Base-by-base conservation (phyloP, 768 basidiomycete species). In the Tulasnella sp. region DNA sequence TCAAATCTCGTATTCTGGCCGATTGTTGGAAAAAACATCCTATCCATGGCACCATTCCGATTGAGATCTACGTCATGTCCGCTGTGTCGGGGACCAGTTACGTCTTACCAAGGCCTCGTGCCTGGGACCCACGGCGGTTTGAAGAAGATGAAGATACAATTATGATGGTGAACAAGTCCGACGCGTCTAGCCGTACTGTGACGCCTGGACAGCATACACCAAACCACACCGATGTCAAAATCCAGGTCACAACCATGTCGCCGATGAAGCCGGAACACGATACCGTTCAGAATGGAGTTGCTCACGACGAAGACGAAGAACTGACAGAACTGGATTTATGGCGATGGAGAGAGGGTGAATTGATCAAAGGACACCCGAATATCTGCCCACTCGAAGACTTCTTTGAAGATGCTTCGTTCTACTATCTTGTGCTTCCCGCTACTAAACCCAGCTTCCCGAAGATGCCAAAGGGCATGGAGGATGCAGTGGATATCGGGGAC, bases 21-120 rank as follows among this genome's bases (percentile, higher is more conserved):
- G 94, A 99, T 72, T 98, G 94, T 69, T 99, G 96, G 96, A 98
- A 98, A 74, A 88, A 87, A 66, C 94, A 99, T 68, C 86, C 87
- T 40, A 80, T 84, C 61, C 79, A 87, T 68, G 94, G 94, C 57
- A 96, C 96, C 6, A 96, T 98, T 65, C 94, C 96, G 14, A 94
- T 98, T 72, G 96, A 99, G 72, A 94, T 94, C 23, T 87, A 86
- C 67, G 87, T 91, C 66, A 86, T 91, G 88, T 87, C 86, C 58
- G 81, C 86, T 45, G 83, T 90, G 69, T 91, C 88, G 46, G 79
- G 83, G 61, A 86, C 81, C 3, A 75, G 82, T 23, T 89, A 89
- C 69, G 75, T 82, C 23, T 74, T 94, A n/a, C 83, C 87, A 8
- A 46, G 59, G 14, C 78, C 76, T 17, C 79, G 87, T 59, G 83